These are phyloP conservation scores for Collybia sp. DNA, from an alignment of 768 basidiomycete genomes.

Conservation along the genomic window DNA sequence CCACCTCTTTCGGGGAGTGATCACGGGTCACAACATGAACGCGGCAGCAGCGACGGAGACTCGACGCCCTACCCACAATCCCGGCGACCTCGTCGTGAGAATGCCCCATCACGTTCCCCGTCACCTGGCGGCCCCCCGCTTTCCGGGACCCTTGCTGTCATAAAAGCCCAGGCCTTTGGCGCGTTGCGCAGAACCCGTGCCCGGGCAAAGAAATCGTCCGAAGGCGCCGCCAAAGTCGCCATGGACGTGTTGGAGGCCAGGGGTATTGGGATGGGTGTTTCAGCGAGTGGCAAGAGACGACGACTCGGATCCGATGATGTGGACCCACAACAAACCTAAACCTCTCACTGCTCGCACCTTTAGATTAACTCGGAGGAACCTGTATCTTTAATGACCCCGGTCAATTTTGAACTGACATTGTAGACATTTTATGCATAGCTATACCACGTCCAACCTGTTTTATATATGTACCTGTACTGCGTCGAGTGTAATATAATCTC, in stretches of 20 bases:
- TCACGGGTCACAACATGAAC: slow-evolving; percentile 45
- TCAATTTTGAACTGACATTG: slow-evolving; percentile 6
- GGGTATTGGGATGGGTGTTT: slow-evolving; percentile 51
- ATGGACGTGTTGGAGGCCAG: slow-evolving; percentile 79
- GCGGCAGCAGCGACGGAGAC: slow-evolving; percentile 55
- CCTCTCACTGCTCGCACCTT: slow-evolving; percentile 1
- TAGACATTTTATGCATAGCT: slow-evolving; percentile 7
- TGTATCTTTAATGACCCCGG: slow-evolving; percentile 17
- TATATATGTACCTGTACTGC: slow-evolving; percentile 15
- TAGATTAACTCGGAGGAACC: slow-evolving; percentile 14
- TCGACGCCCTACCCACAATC: slow-evolving; percentile 34
- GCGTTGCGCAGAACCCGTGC: slow-evolving; percentile 76
- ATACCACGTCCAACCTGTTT: slow-evolving; percentile 12
- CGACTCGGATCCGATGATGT: slow-evolving; percentile 48
- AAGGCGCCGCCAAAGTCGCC: slow-evolving; percentile 67
- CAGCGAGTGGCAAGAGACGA: slow-evolving; percentile 40
- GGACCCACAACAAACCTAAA: slow-evolving; percentile 17
- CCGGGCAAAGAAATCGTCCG: slow-evolving; percentile 67
- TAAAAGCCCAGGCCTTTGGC: slow-evolving; percentile 89
- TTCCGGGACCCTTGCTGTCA: slow-evolving; percentile 82
- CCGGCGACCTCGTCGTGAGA: slow-evolving; percentile 44
- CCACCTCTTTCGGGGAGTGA: slow-evolving; percentile 49
- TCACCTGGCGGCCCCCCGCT: slow-evolving; percentile 43
- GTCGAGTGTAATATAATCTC: slow-evolving; percentile 7
- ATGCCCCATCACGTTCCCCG: slow-evolving; percentile 39